Evolutionary conservation across 805 yeast genomes (phyloP).

Genomic region (Starmerella vaccinii): DNA sequence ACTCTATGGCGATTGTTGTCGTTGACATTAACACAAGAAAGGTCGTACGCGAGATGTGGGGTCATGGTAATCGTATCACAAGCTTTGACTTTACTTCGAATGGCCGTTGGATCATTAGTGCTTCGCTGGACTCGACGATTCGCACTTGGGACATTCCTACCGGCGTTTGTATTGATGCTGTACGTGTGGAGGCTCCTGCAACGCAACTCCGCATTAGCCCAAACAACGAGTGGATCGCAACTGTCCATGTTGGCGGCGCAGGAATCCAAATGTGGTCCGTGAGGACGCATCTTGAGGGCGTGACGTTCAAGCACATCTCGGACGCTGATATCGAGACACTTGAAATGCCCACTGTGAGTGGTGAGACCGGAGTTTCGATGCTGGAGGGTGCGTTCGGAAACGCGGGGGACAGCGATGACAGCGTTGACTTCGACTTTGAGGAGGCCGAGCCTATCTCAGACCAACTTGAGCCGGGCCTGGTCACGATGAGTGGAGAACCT

Average conservation of each 20-base stretch:
- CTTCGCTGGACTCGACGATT: conserved; percentile 72
- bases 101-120: conserved; percentile 87
- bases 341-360: conserved; percentile 64
- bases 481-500: conserved; percentile 70
- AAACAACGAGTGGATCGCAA: conserved; percentile 80
- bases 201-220: conserved; percentile 75
- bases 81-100: conserved; percentile 84
- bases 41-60: conserved; percentile 77
- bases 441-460: conserved; percentile 29
- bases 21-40: conserved; percentile 72
- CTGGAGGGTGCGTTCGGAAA: conserved; percentile 55
- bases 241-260: conserved; percentile 80
- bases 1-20: conserved; percentile 73
- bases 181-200: conserved; percentile 64
- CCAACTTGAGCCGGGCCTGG: conserved; percentile 50
- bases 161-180: conserved; percentile 93
- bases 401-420: conserved; percentile 29
- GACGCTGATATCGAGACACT: conserved; percentile 50
- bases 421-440: conserved; percentile 29
- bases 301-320: conserved; percentile 58
- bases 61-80: conserved; percentile 83
- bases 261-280: conserved; percentile 93
- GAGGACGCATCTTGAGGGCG: conserved; percentile 67
- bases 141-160: conserved; percentile 97
- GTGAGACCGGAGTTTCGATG: conserved; percentile 61